phyloP scores from a whole-genome alignment of 257 asterid species.

The Knoxia roxburghii region DNA sequence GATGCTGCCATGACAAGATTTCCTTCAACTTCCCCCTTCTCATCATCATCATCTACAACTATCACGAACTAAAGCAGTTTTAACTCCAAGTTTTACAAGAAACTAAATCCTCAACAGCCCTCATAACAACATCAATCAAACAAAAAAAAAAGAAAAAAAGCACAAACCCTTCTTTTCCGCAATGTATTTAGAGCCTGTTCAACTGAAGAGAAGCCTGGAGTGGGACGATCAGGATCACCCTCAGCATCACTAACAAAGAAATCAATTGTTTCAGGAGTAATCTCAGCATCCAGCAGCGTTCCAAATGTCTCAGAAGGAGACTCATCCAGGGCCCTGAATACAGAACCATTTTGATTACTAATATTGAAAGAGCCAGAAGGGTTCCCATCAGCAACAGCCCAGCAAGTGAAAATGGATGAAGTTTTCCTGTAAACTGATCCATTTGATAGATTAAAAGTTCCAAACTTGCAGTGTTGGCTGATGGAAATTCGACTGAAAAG shows the following conservation, averaged over 20 bases:
- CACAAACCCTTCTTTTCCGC: conserved; percentile 55
- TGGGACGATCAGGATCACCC: conserved; percentile 86
- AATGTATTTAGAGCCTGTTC: conserved; percentile 56
- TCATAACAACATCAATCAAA: background rate
- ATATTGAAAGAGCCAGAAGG: conserved; percentile 9
- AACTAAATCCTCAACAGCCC: background rate
- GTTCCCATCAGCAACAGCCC: conserved; percentile 30
- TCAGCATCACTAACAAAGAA: conserved; percentile 90
- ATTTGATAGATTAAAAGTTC: conserved; percentile 13
- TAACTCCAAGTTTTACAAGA: conserved; percentile 5
- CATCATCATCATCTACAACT: conserved; percentile 63
- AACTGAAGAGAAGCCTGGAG: conserved; percentile 61
- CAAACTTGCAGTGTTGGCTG: conserved; percentile 6
- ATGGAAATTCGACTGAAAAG: conserved; percentile 28
- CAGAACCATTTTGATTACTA: conserved; percentile 32
- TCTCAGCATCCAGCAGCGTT: conserved; percentile 48
- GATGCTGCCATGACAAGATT: conserved; percentile 80
- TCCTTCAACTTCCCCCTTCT: conserved; percentile 54
- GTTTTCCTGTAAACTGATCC: conserved; percentile 21
- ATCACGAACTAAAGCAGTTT: conserved; percentile 55
- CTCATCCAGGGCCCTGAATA: conserved; percentile 19
- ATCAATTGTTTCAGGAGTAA: conserved; percentile 59
- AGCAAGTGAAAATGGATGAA: conserved; percentile 28
- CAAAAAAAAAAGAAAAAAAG: background rate
- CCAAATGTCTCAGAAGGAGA: conserved; percentile 28